Evolutionary conservation across 257 asterid genomes (phyloP).

Genomic region (Misopates orontium): DNA sequence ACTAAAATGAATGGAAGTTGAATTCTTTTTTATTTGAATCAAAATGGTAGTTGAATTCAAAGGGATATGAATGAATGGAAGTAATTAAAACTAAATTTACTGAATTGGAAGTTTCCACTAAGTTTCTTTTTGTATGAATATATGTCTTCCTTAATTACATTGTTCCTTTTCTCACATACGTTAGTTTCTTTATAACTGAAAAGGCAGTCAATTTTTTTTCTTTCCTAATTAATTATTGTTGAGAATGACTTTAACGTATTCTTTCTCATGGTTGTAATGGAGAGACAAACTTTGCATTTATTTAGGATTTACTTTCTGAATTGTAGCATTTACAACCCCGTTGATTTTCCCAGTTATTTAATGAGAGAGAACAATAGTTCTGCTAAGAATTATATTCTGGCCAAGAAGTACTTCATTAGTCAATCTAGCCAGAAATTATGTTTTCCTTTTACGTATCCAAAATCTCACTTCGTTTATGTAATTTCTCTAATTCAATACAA

Average conservation of each 20-base stretch:
- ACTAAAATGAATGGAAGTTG: too few relatives aligned
- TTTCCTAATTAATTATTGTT: background rate
- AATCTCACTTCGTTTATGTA: background rate
- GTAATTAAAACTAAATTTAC: background rate
- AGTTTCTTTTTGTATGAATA: background rate
- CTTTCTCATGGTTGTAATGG: background rate
- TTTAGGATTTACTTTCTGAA: too few relatives aligned
- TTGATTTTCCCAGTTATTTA: too few relatives aligned
- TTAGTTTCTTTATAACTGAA: background rate
- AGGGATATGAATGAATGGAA: constrained; percentile 21
- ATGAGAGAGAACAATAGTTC: background rate
- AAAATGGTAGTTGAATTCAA: constrained; percentile 16
- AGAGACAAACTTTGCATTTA: background rate
- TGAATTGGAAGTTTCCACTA: constrained; percentile 6
- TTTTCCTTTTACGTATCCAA: background rate
- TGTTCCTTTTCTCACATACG: background rate
- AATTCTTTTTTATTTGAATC: too few relatives aligned
- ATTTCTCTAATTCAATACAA: too few relatives aligned
- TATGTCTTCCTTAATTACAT: constrained; percentile 17
- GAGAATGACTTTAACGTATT: too few relatives aligned
- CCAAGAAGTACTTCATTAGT: too few relatives aligned
- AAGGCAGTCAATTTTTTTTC: background rate
- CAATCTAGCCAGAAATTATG: background rate
- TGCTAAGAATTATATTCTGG: background rate
- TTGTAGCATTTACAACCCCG: too few relatives aligned